Percentiles rank a stretch among this genome's conserved stretches.
Conservation (phyloP, 148 eudicot species). For the Rhododendron ferrugineum region DNA sequence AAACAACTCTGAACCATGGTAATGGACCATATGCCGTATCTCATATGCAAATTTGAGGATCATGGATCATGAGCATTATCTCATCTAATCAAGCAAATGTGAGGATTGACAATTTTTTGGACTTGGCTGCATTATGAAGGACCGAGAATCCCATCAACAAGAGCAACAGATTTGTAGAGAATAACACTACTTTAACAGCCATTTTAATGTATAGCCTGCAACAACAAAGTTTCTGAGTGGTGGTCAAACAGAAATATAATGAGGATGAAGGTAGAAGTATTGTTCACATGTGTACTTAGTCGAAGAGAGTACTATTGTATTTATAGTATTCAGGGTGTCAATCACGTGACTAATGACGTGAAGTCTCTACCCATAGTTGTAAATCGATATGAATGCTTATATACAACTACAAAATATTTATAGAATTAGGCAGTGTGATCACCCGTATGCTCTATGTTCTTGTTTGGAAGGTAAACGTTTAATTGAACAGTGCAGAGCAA, state of each 20-base stretch:
- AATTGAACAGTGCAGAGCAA: not conserved
- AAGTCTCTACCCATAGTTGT: not conserved
- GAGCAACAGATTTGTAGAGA: not conserved
- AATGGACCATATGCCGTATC: slow-evolving; percentile 6
- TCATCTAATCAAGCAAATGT: not conserved
- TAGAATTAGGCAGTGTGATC: not conserved
- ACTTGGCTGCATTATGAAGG: not conserved
- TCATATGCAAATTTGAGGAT: not conserved
- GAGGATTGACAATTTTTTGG: not conserved
- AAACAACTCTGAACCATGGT: slow-evolving; percentile 73
- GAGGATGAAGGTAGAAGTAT: not conserved
- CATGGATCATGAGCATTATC: not conserved
- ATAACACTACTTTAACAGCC: not conserved
- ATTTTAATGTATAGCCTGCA: not conserved
- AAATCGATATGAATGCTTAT: not conserved
- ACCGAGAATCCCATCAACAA: not conserved
- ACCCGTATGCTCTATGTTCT: not conserved
- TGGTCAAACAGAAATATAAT: not conserved
- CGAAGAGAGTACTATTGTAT: not conserved
- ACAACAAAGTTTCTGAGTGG: not conserved
- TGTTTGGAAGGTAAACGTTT: not conserved
- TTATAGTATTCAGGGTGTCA: not conserved
- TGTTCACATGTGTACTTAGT: not conserved
- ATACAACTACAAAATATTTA: not conserved
- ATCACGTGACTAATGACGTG: not conserved